These are phyloP conservation scores for Lonicera japonica DNA, from an alignment of 129 eudicot species.

Conservation along the genomic window DNA sequence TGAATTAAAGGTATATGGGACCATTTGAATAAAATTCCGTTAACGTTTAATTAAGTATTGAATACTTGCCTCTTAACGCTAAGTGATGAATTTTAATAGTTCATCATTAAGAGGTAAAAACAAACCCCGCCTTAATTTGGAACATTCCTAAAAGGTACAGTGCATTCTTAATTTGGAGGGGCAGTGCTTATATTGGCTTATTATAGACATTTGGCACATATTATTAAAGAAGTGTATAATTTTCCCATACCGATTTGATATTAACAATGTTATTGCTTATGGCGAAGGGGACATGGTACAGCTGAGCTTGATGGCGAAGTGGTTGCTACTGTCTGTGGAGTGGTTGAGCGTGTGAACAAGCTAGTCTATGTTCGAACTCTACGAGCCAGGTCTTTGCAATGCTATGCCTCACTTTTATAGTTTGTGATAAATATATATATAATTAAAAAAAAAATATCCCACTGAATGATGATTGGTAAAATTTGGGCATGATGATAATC, in stretches of 20 bases:
- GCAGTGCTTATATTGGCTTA: too few relatives aligned
- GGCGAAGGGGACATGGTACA: conserved; percentile 84
- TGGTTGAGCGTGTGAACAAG: conserved; percentile 87
- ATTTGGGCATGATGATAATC: conserved; percentile 11
- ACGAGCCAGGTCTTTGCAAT: conserved; percentile 58
- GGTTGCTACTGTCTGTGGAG: conserved; percentile 90
- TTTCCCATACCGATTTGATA: background rate
- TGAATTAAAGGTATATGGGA: too few relatives aligned
- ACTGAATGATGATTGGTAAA: background rate
- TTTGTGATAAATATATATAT: background rate
- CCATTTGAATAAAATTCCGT: too few relatives aligned
- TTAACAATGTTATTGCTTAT: background rate
- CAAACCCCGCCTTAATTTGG: background rate
- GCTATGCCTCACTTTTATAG: background rate
- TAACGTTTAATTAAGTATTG: too few relatives aligned
- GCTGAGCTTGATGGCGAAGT: conserved; percentile 67
- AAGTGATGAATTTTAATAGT: too few relatives aligned
- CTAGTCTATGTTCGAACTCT: conserved; percentile 75
- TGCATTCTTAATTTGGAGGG: too few relatives aligned
- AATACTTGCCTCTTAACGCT: too few relatives aligned
- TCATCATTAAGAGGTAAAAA: too few relatives aligned
- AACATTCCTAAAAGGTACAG: too few relatives aligned
- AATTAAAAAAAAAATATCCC: too few relatives aligned
- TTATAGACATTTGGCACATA: too few relatives aligned
- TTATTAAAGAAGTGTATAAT: too few relatives aligned